phyloP scores from a whole-genome alignment of 164 flowering plant species.

The Magnolia sinica region DNA sequence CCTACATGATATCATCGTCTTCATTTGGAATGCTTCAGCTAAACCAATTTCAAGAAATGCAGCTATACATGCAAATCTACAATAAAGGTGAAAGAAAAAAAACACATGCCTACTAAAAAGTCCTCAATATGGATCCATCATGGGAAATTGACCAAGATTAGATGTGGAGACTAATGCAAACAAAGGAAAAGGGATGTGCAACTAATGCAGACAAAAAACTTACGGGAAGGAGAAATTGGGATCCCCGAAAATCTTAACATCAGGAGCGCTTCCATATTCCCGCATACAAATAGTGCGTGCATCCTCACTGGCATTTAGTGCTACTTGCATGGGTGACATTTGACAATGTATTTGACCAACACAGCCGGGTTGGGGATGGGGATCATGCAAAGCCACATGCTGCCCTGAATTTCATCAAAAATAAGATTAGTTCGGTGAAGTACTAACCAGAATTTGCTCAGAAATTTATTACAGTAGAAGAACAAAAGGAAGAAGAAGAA shows the following conservation, averaged over 20 bases:
- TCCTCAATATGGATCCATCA: no score
- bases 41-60: no score
- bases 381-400: conserved; percentile 94
- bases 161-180: neutral
- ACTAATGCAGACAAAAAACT: conserved; percentile 17
- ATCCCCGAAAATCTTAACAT: conserved; percentile 77
- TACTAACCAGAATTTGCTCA: neutral
- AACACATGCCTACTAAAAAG: no score
- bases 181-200: neutral
- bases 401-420: conserved; percentile 61
- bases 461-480: neutral
- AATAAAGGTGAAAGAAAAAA: no score
- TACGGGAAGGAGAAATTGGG: conserved; percentile 88
- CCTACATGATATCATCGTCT: no score
- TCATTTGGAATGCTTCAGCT: no score
- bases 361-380: conserved; percentile 68
- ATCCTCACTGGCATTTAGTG: conserved; percentile 79
- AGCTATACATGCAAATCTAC: no score
- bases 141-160: no score
- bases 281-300: conserved; percentile 73
- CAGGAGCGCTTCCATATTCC: conserved; percentile 91
- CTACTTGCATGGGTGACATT: conserved; percentile 87
- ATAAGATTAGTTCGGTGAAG: conserved; percentile 4
- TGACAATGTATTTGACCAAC: conserved; percentile 82
- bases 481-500: neutral